Base-by-base conservation (phyloP, 345 rosid species). In the Conringia planisiliqua region DNA sequence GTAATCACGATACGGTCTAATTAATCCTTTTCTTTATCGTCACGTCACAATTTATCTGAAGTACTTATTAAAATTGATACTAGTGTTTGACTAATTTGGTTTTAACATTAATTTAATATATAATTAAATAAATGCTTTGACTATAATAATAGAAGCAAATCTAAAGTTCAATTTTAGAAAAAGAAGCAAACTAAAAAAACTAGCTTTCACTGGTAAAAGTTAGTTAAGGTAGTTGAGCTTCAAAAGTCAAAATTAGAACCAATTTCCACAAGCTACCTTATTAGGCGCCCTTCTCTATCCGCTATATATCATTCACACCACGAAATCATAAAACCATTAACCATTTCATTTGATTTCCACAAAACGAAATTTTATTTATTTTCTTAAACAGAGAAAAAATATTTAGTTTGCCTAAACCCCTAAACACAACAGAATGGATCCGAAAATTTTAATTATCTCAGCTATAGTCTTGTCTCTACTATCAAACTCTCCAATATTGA, bases 191-290 rank as follows among this genome's bases (percentile, higher is more conserved):
- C 14, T 22, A 22, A 12, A 54, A 18, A 67, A 68, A 38, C 54
- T 27, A 50, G 62, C 6, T 43, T 22, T 32, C 58, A 11, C 35
- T 18, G 63, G 77, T 72, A 66, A 47, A 43, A 72, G 60, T 66
- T 78, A 73, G 81, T 78, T 78, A 78, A 72, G 73, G 81, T 73
- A 51, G 78, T 73, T 78, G 81, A 61, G 32, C 55, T 51, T 60
- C 36, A 52, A 70, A 62, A 55, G 70, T 76, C 79, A 76, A 68
- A 54, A 40, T 10, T 22, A 40, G 71, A 8, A 47, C 69, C 48
- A 40, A 72, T 42, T 50, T 17, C 16, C 5, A 2, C 7, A 48
- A 68, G 52, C 24, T 32, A 71, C 72, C 35, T 47, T 29, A 58
- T 10, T 26, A 51, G 29, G n/a, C n/a, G n/a, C 32, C 74, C 65